Evolutionary conservation across 1,284 basidiomycete genomes (phyloP), one percentile per base, ranked within the genome.

Genomic region (Pseudozyma hubeiensis): DNA sequence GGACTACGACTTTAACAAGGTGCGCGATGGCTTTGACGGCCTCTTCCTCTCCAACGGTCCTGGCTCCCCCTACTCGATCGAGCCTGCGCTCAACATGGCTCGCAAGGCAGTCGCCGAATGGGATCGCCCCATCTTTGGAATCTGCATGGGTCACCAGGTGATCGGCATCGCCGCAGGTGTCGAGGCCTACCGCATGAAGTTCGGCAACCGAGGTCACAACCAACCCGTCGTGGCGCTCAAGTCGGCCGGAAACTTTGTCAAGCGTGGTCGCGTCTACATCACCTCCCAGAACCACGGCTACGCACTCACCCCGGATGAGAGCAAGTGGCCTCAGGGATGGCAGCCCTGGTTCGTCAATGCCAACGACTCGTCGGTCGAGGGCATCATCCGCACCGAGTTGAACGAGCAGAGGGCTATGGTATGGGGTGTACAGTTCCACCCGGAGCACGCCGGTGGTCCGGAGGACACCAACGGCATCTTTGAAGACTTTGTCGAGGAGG

Each of bases 141-240:
- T 99, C 82, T 99, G 96, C 87, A 99, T 99, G 97, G 97, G 79
- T 39, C 74, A 81, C 71, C 81, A 82, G 54, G 89, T 99, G 78
- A 93, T 99, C 78, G 96, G 97, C 51, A 92, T 99, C 87, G 96
- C 96, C 16, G 95, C 94, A 19, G 97, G 97, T 45, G 86, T 98
- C 67, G 94, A 97, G 81, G 93, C 95, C 7, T 98, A 98, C 85
- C 89, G 94, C 35, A 97, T 97, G 94, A 93, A 91, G 19, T 98
- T 98, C 82, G 95, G 96, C 31, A 98, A 99, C 86, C 92, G 96
- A 80, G 96, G 96, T n/a, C 97, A 99, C 86, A 99, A 99, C 85
- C 96, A 99, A 85, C 96, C 96, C 43, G 96, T 99, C 16, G 89
- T 99, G 37, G 96, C 96, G 29, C 88, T 98, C 56, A 93, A 93